Evolutionary conservation across 768 basidiomycete species (phyloP).

Genomic region (Kwoniella pini): DNA sequence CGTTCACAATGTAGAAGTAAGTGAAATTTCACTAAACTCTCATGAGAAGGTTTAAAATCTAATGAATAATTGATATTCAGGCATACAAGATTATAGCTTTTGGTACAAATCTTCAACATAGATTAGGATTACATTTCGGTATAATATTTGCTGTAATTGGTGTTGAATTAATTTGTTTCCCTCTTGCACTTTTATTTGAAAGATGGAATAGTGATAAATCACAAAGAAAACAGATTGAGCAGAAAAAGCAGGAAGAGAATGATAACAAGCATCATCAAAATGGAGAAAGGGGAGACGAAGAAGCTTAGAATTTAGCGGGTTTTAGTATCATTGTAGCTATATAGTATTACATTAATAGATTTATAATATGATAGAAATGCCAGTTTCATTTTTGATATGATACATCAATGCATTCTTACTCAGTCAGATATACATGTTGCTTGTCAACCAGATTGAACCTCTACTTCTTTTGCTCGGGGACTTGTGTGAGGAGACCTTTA

Average conservation of each 20-base stretch:
- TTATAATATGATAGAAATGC: too few species aligned
- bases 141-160: constrained; percentile 47
- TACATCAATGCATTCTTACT: background rate
- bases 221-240: constrained; percentile 12
- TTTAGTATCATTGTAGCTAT: background rate
- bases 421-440: background rate
- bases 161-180: constrained; percentile 39
- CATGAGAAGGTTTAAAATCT: background rate
- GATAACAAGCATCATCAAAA: constrained; percentile 3
- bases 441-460: background rate
- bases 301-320: background rate
- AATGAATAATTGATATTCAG: background rate
- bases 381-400: too few species aligned
- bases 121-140: constrained; percentile 50
- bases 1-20: constrained; percentile 32
- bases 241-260: constrained; percentile 24
- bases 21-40: background rate
- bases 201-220: constrained; percentile 36
- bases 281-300: background rate
- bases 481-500: constrained; percentile 48
- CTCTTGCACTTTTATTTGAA: constrained; percentile 38
- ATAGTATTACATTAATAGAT: background rate
- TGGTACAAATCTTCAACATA: constrained; percentile 36
- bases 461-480: constrained; percentile 43
- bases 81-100: constrained; percentile 53